These are phyloP conservation scores for Cryphonectria radicalis DNA, from an alignment of 2,329 filamentous ascomycete genomes.

Conservation along the genomic window DNA sequence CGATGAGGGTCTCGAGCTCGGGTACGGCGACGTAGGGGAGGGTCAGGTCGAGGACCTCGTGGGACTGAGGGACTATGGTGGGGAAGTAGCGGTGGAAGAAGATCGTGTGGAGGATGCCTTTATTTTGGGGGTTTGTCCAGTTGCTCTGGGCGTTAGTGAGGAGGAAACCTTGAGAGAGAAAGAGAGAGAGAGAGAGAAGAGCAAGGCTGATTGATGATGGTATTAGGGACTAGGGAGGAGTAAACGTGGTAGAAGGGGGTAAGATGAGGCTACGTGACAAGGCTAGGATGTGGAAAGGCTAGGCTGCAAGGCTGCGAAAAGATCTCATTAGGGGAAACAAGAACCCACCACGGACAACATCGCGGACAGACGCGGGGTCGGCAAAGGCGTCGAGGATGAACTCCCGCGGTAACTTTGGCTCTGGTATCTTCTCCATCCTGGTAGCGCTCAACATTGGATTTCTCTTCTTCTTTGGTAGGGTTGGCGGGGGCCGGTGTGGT, in stretches of 20 bases:
- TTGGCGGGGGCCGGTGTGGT: too few species aligned
- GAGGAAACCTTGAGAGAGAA: neutral
- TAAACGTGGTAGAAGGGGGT: too few species aligned
- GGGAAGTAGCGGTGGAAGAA: conserved; percentile 99
- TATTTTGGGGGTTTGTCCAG: neutral
- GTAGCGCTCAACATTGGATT: neutral
- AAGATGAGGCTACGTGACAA: neutral
- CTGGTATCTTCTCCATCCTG: conserved; percentile 16
- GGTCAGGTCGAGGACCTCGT: conserved; percentile 88
- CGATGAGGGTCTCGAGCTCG: conserved; percentile 91
- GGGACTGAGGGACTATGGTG: conserved; percentile 77
- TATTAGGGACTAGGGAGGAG: neutral
- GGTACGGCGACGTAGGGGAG: conserved; percentile 88
- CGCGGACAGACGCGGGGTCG: conserved; percentile 85
- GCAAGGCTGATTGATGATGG: neutral
- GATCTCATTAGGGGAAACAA: neutral
- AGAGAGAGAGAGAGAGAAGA: neutral
- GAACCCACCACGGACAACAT: conserved; percentile 81
- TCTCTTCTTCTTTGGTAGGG: neutral
- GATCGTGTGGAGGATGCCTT: conserved; percentile 92
- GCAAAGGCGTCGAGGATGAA: conserved; percentile 94
- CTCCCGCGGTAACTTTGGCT: conserved; percentile 62
- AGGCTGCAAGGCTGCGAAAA: neutral
- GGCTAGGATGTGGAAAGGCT: neutral
- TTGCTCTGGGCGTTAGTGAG: conserved; percentile 11